A percentile compares a stretch with the other conserved stretches of the same genome.
Evolutionary conservation across 169 alveolate species (phyloP).

Genomic region (Plasmodium malariae): DNA sequence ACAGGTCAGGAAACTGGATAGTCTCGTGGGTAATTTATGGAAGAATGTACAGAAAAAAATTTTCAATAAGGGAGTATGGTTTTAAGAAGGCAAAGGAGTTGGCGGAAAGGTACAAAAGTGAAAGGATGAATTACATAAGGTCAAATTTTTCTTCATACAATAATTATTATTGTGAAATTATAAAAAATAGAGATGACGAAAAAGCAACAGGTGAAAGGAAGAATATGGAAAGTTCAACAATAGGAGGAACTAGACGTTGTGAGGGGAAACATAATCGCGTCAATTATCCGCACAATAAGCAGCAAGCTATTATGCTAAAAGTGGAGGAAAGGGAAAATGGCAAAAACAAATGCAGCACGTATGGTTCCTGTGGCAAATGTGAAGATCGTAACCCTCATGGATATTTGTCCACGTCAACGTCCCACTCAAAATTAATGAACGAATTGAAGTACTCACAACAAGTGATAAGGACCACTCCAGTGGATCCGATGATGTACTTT

Average conservation of each 20-base stretch:
- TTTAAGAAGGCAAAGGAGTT: constrained; percentile 81
- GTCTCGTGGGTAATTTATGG: constrained; percentile 82
- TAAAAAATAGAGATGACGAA: constrained; percentile 17
- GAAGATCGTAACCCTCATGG: too few relatives aligned
- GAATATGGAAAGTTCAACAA: background rate
- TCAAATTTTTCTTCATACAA: constrained; percentile 14
- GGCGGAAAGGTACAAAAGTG: constrained; percentile 81
- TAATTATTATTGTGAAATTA: background rate
- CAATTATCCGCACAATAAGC: too few relatives aligned
- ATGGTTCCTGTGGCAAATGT: too few relatives aligned
- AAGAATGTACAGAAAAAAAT: constrained; percentile 79
- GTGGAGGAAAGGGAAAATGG: background rate
- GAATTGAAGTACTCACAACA: background rate
- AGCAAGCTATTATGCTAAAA: background rate
- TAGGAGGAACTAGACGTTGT: too few relatives aligned
- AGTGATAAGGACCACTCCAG: background rate
- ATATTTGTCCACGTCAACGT: too few relatives aligned
- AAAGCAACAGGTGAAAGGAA: background rate
- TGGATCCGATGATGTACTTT: background rate
- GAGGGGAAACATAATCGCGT: too few relatives aligned
- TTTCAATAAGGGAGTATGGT: constrained; percentile 77
- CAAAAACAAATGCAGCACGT: constrained; percentile 2
- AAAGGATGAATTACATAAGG: constrained; percentile 77
- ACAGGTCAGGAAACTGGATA: constrained; percentile 79
- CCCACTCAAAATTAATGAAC: background rate